Conservation (phyloP, 192 early-diverging fungal genomes). For the Entomortierella parvispora region DNA sequence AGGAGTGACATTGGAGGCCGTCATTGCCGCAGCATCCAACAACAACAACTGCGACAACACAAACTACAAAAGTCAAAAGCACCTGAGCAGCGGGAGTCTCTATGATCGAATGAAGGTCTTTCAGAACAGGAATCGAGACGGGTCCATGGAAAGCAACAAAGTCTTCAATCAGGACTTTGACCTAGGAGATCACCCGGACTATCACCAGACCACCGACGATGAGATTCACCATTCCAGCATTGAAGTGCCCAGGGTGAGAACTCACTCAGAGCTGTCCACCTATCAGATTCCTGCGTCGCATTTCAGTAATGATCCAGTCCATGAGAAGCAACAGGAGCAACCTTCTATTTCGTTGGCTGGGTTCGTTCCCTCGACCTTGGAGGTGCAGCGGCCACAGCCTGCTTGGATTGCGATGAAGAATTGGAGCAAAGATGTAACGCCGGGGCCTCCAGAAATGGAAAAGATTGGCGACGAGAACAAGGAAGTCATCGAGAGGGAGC, state of each 20-base stretch:
- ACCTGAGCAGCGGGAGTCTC: not conserved
- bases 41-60: not conserved
- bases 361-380: too few relatives aligned
- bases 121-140: constrained; percentile 17
- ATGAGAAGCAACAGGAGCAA: too few relatives aligned
- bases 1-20: not conserved
- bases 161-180: constrained; percentile 35
- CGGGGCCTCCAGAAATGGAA: too few relatives aligned
- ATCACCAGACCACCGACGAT: constrained; percentile 1
- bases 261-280: too few relatives aligned
- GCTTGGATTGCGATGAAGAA: too few relatives aligned
- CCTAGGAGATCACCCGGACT: not conserved
- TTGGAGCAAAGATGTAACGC: not conserved
- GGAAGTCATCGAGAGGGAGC: too few relatives aligned
- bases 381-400: too few relatives aligned
- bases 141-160: constrained; percentile 31
- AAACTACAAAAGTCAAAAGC: not conserved
- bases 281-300: too few relatives aligned
- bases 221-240: not conserved
- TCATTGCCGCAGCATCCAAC: not conserved
- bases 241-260: too few relatives aligned
- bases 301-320: too few relatives aligned
- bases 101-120: constrained; percentile 8
- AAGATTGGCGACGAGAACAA: too few relatives aligned
- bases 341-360: too few relatives aligned